Evolutionary conservation across 1,284 basidiomycete species (phyloP).

Genomic region (Rhodotorula sp.): DNA sequence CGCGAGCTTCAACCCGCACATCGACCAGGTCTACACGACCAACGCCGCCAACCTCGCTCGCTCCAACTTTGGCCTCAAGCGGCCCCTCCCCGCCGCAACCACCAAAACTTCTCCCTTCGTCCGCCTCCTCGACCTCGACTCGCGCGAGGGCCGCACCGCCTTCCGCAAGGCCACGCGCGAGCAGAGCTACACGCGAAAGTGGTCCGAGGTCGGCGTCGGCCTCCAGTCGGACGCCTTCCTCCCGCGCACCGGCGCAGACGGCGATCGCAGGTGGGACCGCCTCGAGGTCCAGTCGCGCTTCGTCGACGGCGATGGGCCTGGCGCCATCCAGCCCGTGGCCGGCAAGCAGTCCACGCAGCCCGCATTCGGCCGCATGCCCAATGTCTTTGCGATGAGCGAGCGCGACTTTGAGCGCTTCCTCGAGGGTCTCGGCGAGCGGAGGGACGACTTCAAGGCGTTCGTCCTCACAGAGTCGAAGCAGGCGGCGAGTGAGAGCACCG

Average conservation of each 20-base stretch:
- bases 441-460: conserved; percentile 33
- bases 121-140: conserved; percentile 34
- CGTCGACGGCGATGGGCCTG: conserved; percentile 3
- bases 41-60: conserved; percentile 22
- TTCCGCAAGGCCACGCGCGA: conserved; percentile 39
- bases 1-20: conserved; percentile 34
- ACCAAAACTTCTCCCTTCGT: conserved; percentile 32
- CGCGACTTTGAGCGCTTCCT: conserved; percentile 36
- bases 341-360: not conserved
- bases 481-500: not conserved
- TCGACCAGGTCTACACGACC: conserved; percentile 45
- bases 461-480: conserved; percentile 12
- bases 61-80: conserved; percentile 44
- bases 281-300: conserved; percentile 34
- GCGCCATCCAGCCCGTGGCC: conserved; percentile 5
- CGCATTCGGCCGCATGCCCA: conserved; percentile 18
- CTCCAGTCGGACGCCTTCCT: conserved; percentile 18
- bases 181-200: conserved; percentile 24
- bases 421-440: conserved; percentile 11
- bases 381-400: conserved; percentile 34
- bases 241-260: not conserved
- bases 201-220: conserved; percentile 28
- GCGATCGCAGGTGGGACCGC: conserved; percentile 10
- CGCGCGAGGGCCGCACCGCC: conserved; percentile 30
- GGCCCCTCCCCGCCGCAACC: conserved; percentile 12